Evolutionary conservation across 1,284 basidiomycete species (phyloP).

Genomic region (Apiotrichum gracile): DNA sequence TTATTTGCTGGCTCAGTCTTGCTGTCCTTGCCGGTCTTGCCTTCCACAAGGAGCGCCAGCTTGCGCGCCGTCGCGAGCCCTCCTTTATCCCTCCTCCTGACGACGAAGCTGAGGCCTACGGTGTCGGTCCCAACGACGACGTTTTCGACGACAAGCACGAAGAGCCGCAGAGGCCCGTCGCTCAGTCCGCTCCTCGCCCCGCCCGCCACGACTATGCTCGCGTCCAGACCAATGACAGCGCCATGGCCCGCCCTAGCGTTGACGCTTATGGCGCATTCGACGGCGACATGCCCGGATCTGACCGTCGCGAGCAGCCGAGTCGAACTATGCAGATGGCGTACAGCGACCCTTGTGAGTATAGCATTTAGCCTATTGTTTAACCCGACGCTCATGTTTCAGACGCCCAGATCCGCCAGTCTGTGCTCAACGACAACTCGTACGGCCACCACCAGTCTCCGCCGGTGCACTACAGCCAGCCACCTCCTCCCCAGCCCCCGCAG

Average conservation of each 20-base stretch:
- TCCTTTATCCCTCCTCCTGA: conserved; percentile 32
- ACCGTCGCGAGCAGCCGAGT: conserved; percentile 54
- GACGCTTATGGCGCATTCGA: conserved; percentile 82
- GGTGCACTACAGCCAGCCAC: too few relatives aligned
- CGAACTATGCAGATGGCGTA: conserved; percentile 62
- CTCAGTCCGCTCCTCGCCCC: background rate
- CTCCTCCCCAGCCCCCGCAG: background rate
- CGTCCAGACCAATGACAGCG: conserved; percentile 28
- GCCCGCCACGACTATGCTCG: conserved; percentile 15
- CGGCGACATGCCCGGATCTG: conserved; percentile 37
- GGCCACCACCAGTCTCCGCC: too few relatives aligned
- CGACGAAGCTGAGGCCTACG: background rate
- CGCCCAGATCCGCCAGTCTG: conserved; percentile 31
- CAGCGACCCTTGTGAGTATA: conserved; percentile 53
- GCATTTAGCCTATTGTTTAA: conserved; percentile 41
- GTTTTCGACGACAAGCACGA: conserved; percentile 30
- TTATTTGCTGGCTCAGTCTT: conserved; percentile 27
- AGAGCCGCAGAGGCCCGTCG: background rate
- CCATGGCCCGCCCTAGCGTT: conserved; percentile 58
- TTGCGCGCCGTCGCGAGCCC: conserved; percentile 25
- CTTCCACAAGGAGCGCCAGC: conserved; percentile 32
- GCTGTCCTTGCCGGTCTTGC: conserved; percentile 28
- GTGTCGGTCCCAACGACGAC: conserved; percentile 25
- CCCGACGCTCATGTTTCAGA: conserved; percentile 28
- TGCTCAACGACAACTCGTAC: conserved; percentile 14